Evolutionary conservation across 2,329 filamentous ascomycete genomes (phyloP), one percentile per base, ranked within the genome.

Genomic region (Fusarium continuum): DNA sequence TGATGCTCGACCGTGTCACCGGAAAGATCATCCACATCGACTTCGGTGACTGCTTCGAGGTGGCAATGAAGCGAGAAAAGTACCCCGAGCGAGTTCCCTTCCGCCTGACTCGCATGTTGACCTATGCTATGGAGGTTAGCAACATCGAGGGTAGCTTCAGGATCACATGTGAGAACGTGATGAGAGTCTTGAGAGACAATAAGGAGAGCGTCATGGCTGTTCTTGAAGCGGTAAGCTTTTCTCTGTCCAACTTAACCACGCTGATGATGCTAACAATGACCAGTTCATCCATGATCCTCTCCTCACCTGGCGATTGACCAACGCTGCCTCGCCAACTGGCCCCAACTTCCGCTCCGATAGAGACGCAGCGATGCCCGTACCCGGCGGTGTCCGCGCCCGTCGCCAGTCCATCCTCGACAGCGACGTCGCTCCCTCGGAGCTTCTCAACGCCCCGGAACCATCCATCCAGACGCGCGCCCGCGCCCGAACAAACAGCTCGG

Each of bases 271-370:
- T 68, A 38, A 62, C 44, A 22, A 14, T 6, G 1, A 6, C 10
- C 8, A 95, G 91, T 99, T 99, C 79, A 97, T 99, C 67, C 96
- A 99, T 75, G 95, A 99, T 76, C 95, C 96, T n/a, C 86, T 99
- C 35, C 90, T 99, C 50, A 99, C 93, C 43, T 99, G 95, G 95
- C 90, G 95, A 69, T 85, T 99, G 31, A 89, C 86, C 26, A 87
- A 83, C 50, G 83, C 84, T 9, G 81, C 83, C 9, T 88, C 85
- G 25, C 88, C 88, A 2, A 76, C 85, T 11, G 88, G 88, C 0
- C 88, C 88, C 38, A 88, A 88, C 73, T 91, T 91, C 81, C 78
- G 80, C 44, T 85, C 85, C 3, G 85, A 88, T 61, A 81, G 84
- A 23, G 86, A 88, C 50, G 74, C 80, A 14, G 82, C 83, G 16